Conservation (phyloP, 257 asterid species). For the Nicotiana undulata region DNA sequence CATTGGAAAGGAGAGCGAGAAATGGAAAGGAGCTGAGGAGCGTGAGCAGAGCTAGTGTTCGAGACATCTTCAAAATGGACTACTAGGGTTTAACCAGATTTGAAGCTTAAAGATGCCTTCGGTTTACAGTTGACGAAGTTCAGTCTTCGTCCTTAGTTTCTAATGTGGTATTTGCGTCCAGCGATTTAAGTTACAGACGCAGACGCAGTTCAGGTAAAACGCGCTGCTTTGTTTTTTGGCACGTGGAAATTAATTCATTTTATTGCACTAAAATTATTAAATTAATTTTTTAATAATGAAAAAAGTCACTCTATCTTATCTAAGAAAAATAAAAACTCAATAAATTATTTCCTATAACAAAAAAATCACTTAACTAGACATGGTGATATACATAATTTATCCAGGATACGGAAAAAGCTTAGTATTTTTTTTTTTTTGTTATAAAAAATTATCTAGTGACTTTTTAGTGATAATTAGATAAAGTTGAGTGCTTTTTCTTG, state of each 20-base stretch:
- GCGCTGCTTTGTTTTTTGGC: background rate
- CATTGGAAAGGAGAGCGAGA: slow-evolving; percentile 26
- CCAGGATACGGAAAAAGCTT: background rate
- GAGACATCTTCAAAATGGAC: slow-evolving; percentile 8
- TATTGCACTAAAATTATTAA: background rate
- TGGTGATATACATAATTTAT: too few relatives aligned
- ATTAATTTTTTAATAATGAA: too few relatives aligned
- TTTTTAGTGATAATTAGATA: background rate
- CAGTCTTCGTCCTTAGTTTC: background rate
- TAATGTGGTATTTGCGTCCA: background rate
- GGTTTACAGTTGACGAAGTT: background rate
- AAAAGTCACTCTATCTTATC: too few relatives aligned
- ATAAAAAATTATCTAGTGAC: background rate
- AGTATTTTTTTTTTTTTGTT: background rate
- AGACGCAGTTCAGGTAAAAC: background rate
- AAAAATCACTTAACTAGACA: too few relatives aligned
- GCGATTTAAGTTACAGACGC: background rate
- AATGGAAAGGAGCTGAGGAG: slow-evolving; percentile 4
- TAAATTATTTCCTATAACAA: too few relatives aligned
- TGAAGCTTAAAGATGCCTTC: background rate
- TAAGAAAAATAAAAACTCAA: too few relatives aligned
- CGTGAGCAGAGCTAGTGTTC: background rate
- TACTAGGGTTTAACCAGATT: slow-evolving; percentile 14
- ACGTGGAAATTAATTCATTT: background rate
- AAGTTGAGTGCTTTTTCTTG: too few relatives aligned